Evolutionary conservation across 2,329 filamentous ascomycete genomes (phyloP).

Genomic region (Geosmithia flava): DNA sequence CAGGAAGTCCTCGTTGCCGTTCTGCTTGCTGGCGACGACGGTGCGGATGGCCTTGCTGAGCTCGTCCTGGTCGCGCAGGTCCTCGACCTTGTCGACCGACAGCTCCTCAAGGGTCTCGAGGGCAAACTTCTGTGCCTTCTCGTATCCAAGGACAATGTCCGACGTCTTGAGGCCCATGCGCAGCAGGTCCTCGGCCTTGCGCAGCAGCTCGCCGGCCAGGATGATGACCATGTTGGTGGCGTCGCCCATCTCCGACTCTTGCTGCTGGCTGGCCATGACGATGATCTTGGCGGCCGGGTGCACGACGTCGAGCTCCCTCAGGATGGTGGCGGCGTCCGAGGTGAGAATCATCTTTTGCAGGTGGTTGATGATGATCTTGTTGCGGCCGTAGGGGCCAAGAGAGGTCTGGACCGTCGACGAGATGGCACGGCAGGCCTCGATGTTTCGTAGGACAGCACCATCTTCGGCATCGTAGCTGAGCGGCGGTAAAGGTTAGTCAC

Average conservation of each 20-base stretch:
- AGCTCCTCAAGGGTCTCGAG: conserved; percentile 79
- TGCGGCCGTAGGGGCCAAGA: conserved; percentile 90
- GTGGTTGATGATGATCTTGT: conserved; percentile 99
- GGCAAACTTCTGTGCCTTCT: conserved; percentile 84
- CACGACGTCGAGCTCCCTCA: conserved; percentile 94
- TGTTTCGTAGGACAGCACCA: conserved; percentile 95
- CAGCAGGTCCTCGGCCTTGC: conserved; percentile 93
- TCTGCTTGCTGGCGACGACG: conserved; percentile 94
- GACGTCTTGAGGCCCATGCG: conserved; percentile 97
- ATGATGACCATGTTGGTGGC: conserved; percentile 96
- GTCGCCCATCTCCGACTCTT: conserved; percentile 98
- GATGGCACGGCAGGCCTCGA: conserved; percentile 95
- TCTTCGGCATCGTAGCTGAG: conserved; percentile 95
- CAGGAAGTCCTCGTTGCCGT: conserved; percentile 80
- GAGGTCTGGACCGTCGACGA: conserved; percentile 94
- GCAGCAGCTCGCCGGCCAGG: conserved; percentile 84
- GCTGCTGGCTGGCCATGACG: conserved; percentile 98
- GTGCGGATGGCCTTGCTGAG: conserved; percentile 92
- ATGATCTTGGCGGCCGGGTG: conserved; percentile 95
- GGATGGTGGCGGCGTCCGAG: conserved; percentile 92
- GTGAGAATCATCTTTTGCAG: conserved; percentile 99
- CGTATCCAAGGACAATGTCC: conserved; percentile 91
- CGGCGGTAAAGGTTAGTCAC: not conserved
- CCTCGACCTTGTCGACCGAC: conserved; percentile 78
- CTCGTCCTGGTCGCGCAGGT: conserved; percentile 69